Evolutionary conservation across 148 eudicot species (phyloP), one percentile per base, ranked within the genome.

Genomic region (Silene latifolia): DNA sequence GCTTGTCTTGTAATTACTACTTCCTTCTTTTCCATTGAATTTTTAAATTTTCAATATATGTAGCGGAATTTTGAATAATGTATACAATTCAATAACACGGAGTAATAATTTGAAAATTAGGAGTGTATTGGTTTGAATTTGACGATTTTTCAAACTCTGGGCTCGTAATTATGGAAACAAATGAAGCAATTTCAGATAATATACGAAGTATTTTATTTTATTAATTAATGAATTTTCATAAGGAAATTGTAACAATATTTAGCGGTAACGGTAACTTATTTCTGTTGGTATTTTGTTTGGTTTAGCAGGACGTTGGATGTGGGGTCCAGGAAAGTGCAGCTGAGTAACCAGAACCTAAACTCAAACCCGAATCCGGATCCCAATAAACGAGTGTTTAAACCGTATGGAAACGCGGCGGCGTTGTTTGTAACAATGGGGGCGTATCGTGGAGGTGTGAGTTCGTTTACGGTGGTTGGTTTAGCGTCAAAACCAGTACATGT

Each of bases 401-500:
- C 88, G 12, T 80, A 78, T 67, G 92, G 92, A 4, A 85, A 78
- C 18, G 89, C 92, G 2, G 92, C 88, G 0, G 86, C 89, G 1
- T 70, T 85, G 7, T 88, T 86, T 42, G 88, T 88, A 9, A 82
- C 85, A 47, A 88, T 88, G 92, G 87, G 89, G 0, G 92, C 88
- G 5, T 88, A 88, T 78, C 81, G 92, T 5, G 86, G 88, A 24
- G 92, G 89, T 2, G 72, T 76, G 5, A 10, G 35, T 7, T 77
- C 84, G 0, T 87, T 88, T 73, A 64, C 89, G 42, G 77, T 88
- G 7, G 71, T 83, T 10, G 92, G 89, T 4, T 78, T 86, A 1
- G 86, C 89, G 0, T 85, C 89, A 0, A 88, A 88, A 63, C 89
- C 89, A 11, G 24, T 79, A 29, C 88, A 88, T 59, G 86, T 86